Conservation (phyloP, 306 rosid genomes). For the Benincasa hispida region DNA sequence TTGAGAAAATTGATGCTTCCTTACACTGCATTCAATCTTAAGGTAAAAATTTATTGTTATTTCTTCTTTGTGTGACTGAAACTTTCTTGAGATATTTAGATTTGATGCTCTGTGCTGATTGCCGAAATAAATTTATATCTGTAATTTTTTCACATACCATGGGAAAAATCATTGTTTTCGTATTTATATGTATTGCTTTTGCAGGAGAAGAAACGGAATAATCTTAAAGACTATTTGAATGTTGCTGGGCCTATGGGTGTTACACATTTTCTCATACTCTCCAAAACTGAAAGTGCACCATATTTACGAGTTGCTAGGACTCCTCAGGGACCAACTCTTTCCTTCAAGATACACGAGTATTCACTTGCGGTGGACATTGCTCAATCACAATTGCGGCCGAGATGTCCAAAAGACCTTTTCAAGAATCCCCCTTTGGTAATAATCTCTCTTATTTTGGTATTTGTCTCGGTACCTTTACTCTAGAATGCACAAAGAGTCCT, state of each 20-base stretch:
- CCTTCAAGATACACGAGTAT: slow-evolving; percentile 67
- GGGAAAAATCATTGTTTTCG: not conserved
- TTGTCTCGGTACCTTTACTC: not conserved
- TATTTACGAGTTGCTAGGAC: slow-evolving; percentile 83
- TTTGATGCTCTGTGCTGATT: not conserved
- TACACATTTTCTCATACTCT: slow-evolving; percentile 83
- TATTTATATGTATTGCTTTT: not conserved
- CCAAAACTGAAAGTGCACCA: slow-evolving; percentile 65
- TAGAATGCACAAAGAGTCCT: not conserved
- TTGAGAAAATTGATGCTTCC: slow-evolving; percentile 86
- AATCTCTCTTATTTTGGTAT: not conserved
- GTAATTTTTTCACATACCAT: slow-evolving; percentile 5
- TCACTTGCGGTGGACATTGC: slow-evolving; percentile 70
- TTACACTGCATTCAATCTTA: slow-evolving; percentile 70
- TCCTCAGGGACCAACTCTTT: slow-evolving; percentile 93
- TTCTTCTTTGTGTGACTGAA: not conserved
- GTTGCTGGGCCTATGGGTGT: slow-evolving; percentile 98
- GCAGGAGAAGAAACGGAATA: slow-evolving; percentile 91
- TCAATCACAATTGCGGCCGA: slow-evolving; percentile 65
- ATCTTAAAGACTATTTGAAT: slow-evolving; percentile 70
- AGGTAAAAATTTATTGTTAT: slow-evolving; percentile 20
- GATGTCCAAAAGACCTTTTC: slow-evolving; percentile 89
- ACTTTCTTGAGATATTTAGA: not conserved
- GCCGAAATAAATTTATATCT: not conserved
- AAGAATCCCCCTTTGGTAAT: slow-evolving; percentile 84